These are phyloP conservation scores for Cryphonectria naterciae DNA, from an alignment of 2,329 filamentous ascomycete genomes.

Conservation along the genomic window DNA sequence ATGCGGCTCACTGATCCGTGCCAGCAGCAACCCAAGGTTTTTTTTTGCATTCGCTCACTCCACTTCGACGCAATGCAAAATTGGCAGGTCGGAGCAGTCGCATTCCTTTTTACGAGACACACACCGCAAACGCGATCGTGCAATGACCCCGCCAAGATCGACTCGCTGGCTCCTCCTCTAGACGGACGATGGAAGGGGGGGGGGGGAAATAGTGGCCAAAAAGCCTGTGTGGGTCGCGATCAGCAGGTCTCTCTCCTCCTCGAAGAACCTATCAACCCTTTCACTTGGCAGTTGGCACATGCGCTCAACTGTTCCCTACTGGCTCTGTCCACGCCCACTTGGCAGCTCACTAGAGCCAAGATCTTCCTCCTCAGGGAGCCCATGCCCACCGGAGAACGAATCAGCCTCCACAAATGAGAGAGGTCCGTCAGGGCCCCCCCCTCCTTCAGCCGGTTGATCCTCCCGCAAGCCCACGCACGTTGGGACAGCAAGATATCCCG, in stretches of 20 bases:
- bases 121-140: background rate
- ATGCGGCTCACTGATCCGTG: background rate
- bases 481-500: background rate
- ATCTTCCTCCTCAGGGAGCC: constrained; percentile 16
- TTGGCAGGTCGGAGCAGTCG: constrained; percentile 5
- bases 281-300: background rate
- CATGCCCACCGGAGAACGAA: constrained; percentile 14
- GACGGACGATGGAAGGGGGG: too few species aligned
- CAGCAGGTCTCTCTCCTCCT: background rate
- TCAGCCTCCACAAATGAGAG: constrained; percentile 4
- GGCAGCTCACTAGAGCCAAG: constrained; percentile 24
- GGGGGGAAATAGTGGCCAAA: background rate
- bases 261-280: constrained; percentile 17
- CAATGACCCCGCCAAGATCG: constrained; percentile 1
- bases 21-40: background rate
- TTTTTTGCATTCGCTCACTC: background rate
- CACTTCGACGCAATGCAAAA: constrained; percentile 6
- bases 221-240: constrained; percentile 19
- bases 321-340: constrained; percentile 18
- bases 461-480: constrained; percentile 4
- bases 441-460: constrained; percentile 14
- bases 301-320: constrained; percentile 4
- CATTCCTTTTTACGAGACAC: background rate
- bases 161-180: background rate
- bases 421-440: background rate